These are phyloP conservation scores for Colletotrichum chlorophyti DNA, from an alignment of 2,329 filamentous ascomycete species.

Conservation along the genomic window DNA sequence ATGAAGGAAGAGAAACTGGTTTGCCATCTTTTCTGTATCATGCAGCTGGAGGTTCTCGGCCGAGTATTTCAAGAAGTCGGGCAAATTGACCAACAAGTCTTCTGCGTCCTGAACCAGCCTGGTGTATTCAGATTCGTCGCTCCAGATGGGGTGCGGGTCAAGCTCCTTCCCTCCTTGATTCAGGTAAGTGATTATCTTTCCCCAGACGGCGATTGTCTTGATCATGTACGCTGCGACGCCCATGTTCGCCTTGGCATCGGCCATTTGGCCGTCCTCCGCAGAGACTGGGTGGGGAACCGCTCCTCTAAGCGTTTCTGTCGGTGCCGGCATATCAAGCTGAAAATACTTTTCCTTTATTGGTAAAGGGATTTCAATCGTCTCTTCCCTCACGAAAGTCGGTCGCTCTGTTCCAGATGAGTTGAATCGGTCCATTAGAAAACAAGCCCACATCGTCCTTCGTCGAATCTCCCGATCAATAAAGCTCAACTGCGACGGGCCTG, in stretches of 20 bases:
- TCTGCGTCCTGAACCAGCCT: constrained; percentile 74
- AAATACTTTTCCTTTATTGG: constrained; percentile 92
- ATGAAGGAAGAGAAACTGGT: constrained; percentile 93
- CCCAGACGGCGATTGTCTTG: constrained; percentile 86
- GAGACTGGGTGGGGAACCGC: constrained; percentile 68
- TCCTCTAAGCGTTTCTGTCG: constrained; percentile 84
- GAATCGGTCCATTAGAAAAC: constrained; percentile 96
- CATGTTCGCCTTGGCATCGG: constrained; percentile 82
- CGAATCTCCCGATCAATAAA: constrained; percentile 94
- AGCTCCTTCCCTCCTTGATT: constrained; percentile 87
- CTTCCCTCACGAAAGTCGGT: constrained; percentile 89
- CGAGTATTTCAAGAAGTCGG: constrained; percentile 75
- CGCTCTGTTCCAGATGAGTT: constrained; percentile 94
- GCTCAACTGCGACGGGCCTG: constrained; percentile 75
- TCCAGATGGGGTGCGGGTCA: constrained; percentile 82
- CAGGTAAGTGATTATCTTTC: constrained; percentile 85
- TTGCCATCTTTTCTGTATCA: constrained; percentile 82
- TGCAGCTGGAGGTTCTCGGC: constrained; percentile 85
- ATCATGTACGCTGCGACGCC: constrained; percentile 92
- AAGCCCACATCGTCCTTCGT: constrained; percentile 96
- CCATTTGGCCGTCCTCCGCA: constrained; percentile 68
- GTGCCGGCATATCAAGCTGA: constrained; percentile 86
- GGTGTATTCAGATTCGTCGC: constrained; percentile 77
- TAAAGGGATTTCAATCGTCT: constrained; percentile 86
- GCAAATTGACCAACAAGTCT: constrained; percentile 73